A percentile compares a stretch with the other conserved stretches of the same genome.
Conservation (phyloP, 805 yeast species). For the Yarrowia yakushimensis region DNA sequence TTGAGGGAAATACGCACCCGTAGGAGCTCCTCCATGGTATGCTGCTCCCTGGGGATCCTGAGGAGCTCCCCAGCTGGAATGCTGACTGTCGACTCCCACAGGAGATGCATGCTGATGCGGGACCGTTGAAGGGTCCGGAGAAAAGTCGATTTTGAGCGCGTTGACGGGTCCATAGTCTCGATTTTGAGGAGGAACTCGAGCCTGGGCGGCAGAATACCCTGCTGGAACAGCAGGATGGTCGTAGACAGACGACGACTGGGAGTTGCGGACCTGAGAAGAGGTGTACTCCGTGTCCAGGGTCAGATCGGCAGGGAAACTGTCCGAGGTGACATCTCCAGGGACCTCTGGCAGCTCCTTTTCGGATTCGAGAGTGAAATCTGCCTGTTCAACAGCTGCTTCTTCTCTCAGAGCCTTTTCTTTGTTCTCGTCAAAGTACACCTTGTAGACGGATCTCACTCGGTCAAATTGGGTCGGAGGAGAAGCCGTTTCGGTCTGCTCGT, state of each 20-base stretch:
- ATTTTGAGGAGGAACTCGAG: not conserved
- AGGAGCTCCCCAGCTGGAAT: constrained; percentile 21
- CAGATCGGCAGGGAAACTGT: constrained; percentile 16
- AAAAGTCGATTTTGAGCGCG: constrained; percentile 12
- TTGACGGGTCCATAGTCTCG: not conserved
- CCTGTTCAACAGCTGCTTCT: not conserved
- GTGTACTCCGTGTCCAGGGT: not conserved
- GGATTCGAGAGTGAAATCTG: not conserved
- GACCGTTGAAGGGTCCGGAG: constrained; percentile 14
- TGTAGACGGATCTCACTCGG: constrained; percentile 33
- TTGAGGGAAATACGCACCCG: constrained; percentile 2
- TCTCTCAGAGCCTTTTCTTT: not conserved
- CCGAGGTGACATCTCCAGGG: not conserved
- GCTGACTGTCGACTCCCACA: constrained; percentile 18
- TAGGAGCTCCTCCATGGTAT: not conserved
- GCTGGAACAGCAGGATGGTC: not conserved
- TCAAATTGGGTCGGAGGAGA: constrained; percentile 31
- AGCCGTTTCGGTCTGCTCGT: not conserved
- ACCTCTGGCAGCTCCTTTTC: not conserved
- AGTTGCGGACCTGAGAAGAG: not conserved
- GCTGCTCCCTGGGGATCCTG: not conserved
- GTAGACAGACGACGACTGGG: constrained; percentile 1
- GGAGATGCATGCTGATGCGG: constrained; percentile 25
- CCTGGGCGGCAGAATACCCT: not conserved
- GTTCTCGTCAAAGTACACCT: constrained; percentile 30